phyloP scores from a whole-genome alignment of 1,284 basidiomycete genomes.

The Chondrostereum purpureum region DNA sequence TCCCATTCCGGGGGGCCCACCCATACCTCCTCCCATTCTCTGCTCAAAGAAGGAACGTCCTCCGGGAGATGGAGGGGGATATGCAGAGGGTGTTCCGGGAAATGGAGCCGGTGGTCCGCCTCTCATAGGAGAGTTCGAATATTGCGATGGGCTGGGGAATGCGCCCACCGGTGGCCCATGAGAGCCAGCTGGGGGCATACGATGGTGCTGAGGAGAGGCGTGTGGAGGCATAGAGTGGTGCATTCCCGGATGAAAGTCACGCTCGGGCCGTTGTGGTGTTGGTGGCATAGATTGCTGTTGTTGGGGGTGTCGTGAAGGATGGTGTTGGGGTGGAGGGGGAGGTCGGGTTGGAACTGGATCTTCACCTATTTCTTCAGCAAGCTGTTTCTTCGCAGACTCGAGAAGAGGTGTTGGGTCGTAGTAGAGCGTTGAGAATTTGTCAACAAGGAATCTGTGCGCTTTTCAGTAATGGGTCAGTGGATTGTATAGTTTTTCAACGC shows the following conservation, averaged over 20 bases:
- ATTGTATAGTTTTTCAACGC: conserved; percentile 22
- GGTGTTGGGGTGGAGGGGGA: not conserved
- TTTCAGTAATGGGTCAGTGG: not conserved
- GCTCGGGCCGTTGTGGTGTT: not conserved
- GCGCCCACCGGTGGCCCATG: not conserved
- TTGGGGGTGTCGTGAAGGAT: conserved; percentile 3
- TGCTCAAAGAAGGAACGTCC: not conserved
- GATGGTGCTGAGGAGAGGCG: conserved; percentile 3
- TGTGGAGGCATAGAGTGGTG: not conserved
- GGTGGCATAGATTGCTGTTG: too few species aligned
- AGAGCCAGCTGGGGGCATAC: not conserved
- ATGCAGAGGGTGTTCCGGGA: conserved; percentile 6
- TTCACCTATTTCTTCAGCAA: conserved; percentile 1
- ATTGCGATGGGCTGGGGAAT: not conserved
- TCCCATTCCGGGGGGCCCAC: not conserved
- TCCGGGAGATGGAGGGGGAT: not conserved
- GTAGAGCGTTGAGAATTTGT: conserved; percentile 43
- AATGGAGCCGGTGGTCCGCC: conserved; percentile 10
- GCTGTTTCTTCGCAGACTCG: conserved; percentile 14
- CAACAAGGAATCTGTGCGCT: conserved; percentile 23
- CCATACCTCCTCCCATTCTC: not conserved
- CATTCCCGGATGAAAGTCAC: not conserved
- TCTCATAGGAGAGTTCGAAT: conserved; percentile 1
- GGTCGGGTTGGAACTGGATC: not conserved
- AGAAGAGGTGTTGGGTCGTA: conserved; percentile 42